phyloP scores from a whole-genome alignment of 1,284 basidiomycete species.

The Pseudozyma tsukubaensis region DNA sequence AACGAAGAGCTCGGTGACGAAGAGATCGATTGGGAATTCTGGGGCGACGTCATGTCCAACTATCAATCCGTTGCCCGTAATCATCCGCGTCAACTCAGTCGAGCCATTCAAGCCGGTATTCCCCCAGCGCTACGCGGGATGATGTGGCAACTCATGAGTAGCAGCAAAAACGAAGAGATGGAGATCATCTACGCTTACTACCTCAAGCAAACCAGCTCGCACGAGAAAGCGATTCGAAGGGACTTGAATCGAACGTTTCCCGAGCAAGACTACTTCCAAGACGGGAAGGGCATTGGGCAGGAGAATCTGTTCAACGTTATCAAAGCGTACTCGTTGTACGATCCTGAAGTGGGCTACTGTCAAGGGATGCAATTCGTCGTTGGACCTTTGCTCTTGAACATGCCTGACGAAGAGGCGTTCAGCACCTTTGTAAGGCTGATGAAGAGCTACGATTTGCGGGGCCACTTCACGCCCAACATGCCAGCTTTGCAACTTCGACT shows the following conservation, averaged over 20 bases:
- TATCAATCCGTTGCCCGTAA: constrained; percentile 72
- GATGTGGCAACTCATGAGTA: constrained; percentile 96
- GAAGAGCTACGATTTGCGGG: constrained; percentile 93
- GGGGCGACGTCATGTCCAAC: constrained; percentile 88
- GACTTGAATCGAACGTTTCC: constrained; percentile 94
- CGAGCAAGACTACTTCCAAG: constrained; percentile 92
- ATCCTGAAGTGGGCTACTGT: constrained; percentile 94
- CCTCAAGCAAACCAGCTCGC: constrained; percentile 83
- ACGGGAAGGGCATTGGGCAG: constrained; percentile 88
- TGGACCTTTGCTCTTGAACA: constrained; percentile 87
- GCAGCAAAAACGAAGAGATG: constrained; percentile 86
- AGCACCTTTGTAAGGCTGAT: constrained; percentile 95
- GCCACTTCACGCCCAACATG: constrained; percentile 98
- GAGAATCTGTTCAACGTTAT: constrained; percentile 97
- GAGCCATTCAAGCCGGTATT: constrained; percentile 91
- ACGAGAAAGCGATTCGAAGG: constrained; percentile 92
- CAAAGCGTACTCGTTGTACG: constrained; percentile 96
- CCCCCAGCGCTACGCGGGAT: constrained; percentile 87
- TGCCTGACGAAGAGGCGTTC: constrained; percentile 80
- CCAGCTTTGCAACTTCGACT: constrained; percentile 92
- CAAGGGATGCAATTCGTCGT: constrained; percentile 91
- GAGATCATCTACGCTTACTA: constrained; percentile 85
- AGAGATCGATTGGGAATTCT: constrained; percentile 80
- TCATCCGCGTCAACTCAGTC: constrained; percentile 75
- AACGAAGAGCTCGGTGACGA: constrained; percentile 44